These are phyloP conservation scores for Ustilago esculenta DNA, from an alignment of 1,284 basidiomycete species.

Conservation along the genomic window DNA sequence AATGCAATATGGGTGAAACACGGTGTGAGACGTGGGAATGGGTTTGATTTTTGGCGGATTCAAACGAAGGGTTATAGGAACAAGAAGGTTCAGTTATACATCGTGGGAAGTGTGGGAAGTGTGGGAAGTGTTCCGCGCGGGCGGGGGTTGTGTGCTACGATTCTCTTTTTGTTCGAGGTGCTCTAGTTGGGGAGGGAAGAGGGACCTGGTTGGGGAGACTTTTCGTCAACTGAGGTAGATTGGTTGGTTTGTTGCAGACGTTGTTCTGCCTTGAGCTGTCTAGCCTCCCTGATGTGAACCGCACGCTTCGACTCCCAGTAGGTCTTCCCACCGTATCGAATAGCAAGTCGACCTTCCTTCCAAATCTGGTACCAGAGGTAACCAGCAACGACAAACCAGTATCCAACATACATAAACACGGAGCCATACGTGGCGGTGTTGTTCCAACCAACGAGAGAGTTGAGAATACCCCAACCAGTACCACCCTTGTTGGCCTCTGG, in stretches of 20 bases:
- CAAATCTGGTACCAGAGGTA: conserved; percentile 52
- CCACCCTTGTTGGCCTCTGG: conserved; percentile 71
- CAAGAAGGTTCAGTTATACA: too few relatives aligned
- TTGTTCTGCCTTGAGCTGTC: neutral
- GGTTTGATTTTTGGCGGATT: too few relatives aligned
- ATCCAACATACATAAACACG: conserved; percentile 55
- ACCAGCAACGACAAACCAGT: conserved; percentile 55
- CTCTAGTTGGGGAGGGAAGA: conserved; percentile 1
- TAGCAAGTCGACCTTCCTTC: conserved; percentile 43
- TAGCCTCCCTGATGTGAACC: conserved; percentile 9
- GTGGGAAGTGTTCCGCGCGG: too few relatives aligned
- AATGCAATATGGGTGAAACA: too few relatives aligned
- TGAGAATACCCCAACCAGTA: conserved; percentile 60
- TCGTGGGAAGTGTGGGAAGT: too few relatives aligned
- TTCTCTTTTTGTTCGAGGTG: too few relatives aligned
- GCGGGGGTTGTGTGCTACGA: too few relatives aligned
- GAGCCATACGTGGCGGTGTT: conserved; percentile 60
- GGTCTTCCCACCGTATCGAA: conserved; percentile 17
- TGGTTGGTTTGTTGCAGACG: conserved; percentile 6
- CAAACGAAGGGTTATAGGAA: too few relatives aligned
- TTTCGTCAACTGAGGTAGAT: too few relatives aligned
- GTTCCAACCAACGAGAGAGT: conserved; percentile 63
- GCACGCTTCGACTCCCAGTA: conserved; percentile 38
- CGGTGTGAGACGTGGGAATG: too few relatives aligned
- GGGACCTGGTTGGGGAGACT: conserved; percentile 9